Evolutionary conservation across 73 alveolate species (phyloP), one percentile per base, ranked within the genome.

Genomic region (Urostyla sp.): DNA sequence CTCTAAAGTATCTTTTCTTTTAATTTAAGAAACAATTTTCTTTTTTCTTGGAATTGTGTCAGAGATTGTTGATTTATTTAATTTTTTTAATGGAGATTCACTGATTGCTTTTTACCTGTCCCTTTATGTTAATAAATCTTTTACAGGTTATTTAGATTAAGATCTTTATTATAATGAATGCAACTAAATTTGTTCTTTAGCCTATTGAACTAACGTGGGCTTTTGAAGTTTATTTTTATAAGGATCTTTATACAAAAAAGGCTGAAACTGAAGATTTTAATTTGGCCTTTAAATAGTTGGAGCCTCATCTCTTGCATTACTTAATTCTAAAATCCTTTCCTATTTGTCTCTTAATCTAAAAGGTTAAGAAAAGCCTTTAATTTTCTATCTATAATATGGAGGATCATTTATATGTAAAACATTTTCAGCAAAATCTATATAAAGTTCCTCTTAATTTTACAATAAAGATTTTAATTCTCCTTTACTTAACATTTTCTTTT

Each of bases 331-430:
- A 4, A 66, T 13, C 43, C 67, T 40, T 24, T 66, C 50, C 66
- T 66, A 43, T 46, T 18, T 66, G 26, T 66, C 80, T 16, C 21
- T 66, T 6, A 66, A 40, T 40, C 80, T 63, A 44, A 66, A 45
- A 21, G 80, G 66, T 18, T n/a, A 31, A 7, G 59, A 40, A 26
- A 43, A 66, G 15, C 80, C 80, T 21, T 37, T 66, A 3, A 66
- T 66, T 46, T 44, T 66, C 52, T 66, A 24, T 44, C 80, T 66
- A 26, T 66, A 66, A 5, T 18, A 18, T 13, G 31, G 20, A 44
- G 80, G 80, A 44, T 66, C 80, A 3, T 44, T 18, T 6, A 66
- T 35, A 13, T 66, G 37, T n/a, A 66, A 40, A 7, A 66, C 7
- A 4, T 40, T 28, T 6, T 66, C 80, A 8, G 43, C 27, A 8